Evolutionary conservation across 805 yeast genomes (phyloP), one percentile per base, ranked within the genome.

Genomic region (Ogataea allantospora): DNA sequence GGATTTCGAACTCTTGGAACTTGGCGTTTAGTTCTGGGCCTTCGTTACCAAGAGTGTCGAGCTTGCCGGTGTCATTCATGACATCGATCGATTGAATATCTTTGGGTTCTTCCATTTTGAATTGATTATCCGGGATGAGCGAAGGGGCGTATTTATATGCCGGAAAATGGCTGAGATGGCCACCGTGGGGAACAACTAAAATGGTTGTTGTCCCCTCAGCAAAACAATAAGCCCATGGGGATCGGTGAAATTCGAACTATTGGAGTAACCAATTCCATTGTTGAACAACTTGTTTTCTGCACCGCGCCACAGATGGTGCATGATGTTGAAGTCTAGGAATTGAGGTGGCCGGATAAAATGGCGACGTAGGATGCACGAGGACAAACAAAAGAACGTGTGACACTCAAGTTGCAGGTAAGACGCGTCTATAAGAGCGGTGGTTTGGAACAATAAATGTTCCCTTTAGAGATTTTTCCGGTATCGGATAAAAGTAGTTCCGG

Each of bases 21-120:
- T 64, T 64, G 16, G 52, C 53, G 33, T 63, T 68, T 30, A 67
- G 54, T 47, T 66, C 59, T 29, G 58, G 51, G 33, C 63, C 59
- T 27, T 52, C 50, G 20, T 53, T 43, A 25, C 52, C 62, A 8
- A 51, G 47, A n/a, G 50, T 36, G 25, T 56, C 64, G n/a, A 55
- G 42, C 46, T 61, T 61, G 22, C 41, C 40, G 30, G 43, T 49
- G 29, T 56, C 58, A 33, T 52, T 55, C 39, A 32, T 44, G 24
- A 53, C 40, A 18, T 56, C 58, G 19, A 49, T 38, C 32, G 52
- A 46, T 25, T 29, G 29, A 17, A 10, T 17, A 10, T 35, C 39
- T 35, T 35, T 22, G 14, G 6, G 21, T 15, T 35, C 29, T 17
- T 35, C 39, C 35, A 32, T 32, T 28, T 17, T 18, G 13, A 16